Evolutionary conservation across 345 rosid species (phyloP).

Genomic region (Psidium friedrichsthalianum): DNA sequence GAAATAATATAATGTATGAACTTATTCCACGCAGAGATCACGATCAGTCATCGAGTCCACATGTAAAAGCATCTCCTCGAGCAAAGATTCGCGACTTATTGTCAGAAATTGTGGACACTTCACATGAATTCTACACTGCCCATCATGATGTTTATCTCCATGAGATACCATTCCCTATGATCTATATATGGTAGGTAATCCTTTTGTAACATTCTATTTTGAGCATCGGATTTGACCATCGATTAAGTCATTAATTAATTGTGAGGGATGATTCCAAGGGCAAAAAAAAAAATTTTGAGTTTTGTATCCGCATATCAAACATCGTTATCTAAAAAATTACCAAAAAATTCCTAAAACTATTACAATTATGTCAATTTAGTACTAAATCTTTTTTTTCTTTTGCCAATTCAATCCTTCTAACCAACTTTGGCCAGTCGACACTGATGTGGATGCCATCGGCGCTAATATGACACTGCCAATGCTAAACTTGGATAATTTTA

Average conservation of each 20-base stretch:
- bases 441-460: too few relatives aligned
- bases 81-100: not conserved
- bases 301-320: not conserved
- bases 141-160: not conserved
- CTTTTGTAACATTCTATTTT: not conserved
- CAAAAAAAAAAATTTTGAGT: not conserved
- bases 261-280: not conserved
- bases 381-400: too few relatives aligned
- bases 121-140: not conserved
- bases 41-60: not conserved
- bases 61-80: not conserved
- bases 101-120: not conserved
- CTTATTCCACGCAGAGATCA: not conserved
- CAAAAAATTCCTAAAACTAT: too few relatives aligned
- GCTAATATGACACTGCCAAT: too few relatives aligned
- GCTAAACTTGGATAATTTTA: too few relatives aligned
- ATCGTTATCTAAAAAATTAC: too few relatives aligned
- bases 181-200: not conserved
- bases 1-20: not conserved
- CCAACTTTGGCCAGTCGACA: too few relatives aligned
- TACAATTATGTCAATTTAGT: too few relatives aligned
- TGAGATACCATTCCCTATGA: not conserved
- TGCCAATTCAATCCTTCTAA: too few relatives aligned
- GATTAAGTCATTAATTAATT: not conserved
- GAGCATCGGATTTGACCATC: not conserved